Base-by-base conservation (phyloP, 345 rosid genomes). In the Salix arbutifolia region DNA sequence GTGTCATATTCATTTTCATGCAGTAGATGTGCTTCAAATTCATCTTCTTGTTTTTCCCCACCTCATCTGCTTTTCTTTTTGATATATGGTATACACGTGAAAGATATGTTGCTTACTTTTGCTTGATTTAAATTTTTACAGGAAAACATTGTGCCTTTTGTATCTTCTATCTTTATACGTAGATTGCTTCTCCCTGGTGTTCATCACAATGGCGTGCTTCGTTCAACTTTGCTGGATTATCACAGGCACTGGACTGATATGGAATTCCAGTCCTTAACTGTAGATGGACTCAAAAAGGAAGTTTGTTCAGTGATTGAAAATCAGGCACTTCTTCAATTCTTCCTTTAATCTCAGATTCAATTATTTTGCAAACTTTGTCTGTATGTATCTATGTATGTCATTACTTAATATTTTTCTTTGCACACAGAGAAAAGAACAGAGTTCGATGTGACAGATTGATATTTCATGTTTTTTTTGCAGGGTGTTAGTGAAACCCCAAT, bases 181-280 rank as follows among this genome's bases (percentile, higher is more conserved):
- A 89, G 96, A 84, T 87, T 96, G 84, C 91, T 93, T 76, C 90
- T 85, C 72, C 97, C 96, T 69, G 99, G 99, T 70, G 84, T 93
- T 85, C 83, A 79, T 84, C 88, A 89, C 78, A 85, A 76, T 78
- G 71, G 56, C 61, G 85, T 89, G 79, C 80, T 96, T 67, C 94
- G 90, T 61, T 84, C 86, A 76, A 88, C 96, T 60, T 86, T 96
- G 75, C 80, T 88, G 82, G 95, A 92, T 81, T 89, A 93, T 80
- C 86, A 89, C 77, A 91, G 82, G 85, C 91, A 87, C 73, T 91
- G 91, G 92, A 87, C 89, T 77, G 94, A 91, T 77, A 77, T 91
- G 68, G 99, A 96, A 86, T 92, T 93, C 82, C 91, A 83, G 79
- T 88, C 92, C 60, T 81, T 93, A 81, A 91, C 91, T 72, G 88